phyloP scores from a whole-genome alignment of 2,329 filamentous ascomycete genomes.

The Pseudocercospora fuligena region DNA sequence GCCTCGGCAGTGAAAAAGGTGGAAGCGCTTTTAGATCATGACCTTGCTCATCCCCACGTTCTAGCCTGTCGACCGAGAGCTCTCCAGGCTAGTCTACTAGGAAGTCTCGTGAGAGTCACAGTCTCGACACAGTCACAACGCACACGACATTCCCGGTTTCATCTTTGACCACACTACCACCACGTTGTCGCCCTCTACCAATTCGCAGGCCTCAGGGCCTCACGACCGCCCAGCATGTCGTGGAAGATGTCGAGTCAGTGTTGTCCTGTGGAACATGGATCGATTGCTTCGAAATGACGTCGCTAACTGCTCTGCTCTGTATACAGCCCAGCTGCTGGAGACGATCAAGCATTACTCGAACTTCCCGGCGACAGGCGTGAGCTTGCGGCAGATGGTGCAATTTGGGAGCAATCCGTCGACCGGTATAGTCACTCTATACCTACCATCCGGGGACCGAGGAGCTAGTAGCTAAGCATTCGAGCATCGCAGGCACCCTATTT shows the following conservation, averaged over 20 bases:
- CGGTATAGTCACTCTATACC: conserved; percentile 59
- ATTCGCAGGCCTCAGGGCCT: conserved; percentile 23
- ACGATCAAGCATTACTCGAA: conserved; percentile 57
- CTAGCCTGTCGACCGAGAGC: conserved; percentile 4
- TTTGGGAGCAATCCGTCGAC: conserved; percentile 93
- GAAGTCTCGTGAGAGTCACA: conserved; percentile 23
- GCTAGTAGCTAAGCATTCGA: neutral
- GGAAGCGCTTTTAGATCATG: neutral
- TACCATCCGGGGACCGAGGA: neutral
- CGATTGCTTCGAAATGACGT: conserved; percentile 20
- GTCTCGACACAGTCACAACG: conserved; percentile 11
- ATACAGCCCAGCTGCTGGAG: conserved; percentile 36
- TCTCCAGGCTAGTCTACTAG: neutral
- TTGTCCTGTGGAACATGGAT: neutral
- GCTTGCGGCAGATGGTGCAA: conserved; percentile 97
- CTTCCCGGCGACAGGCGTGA: conserved; percentile 95
- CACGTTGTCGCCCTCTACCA: conserved; percentile 25
- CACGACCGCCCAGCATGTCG: conserved; percentile 36
- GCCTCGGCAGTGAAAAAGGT: conserved; percentile 12
- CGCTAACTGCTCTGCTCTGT: conserved; percentile 18
- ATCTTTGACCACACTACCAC: neutral
- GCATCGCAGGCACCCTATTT: conserved; percentile 79
- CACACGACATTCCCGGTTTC: conserved; percentile 1
- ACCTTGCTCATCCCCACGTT: conserved; percentile 6
- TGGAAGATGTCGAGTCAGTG: conserved; percentile 39